Evolutionary conservation across 1,284 basidiomycete genomes (phyloP), one percentile per base, ranked within the genome.

Genomic region (Cryptococcus sp.): DNA sequence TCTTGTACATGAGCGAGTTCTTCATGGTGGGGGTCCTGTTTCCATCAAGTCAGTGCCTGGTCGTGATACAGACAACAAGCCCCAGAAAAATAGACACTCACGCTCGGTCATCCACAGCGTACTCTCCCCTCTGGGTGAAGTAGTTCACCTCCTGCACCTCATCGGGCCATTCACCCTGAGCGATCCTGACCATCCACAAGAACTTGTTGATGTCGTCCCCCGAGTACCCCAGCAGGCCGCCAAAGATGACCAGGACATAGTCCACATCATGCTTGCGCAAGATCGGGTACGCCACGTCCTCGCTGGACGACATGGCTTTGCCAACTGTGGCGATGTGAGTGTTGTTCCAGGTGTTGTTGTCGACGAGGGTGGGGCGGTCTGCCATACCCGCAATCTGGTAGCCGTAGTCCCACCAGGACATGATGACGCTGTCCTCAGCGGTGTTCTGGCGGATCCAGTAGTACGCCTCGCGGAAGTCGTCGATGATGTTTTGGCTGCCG

Each of bases 331-430:
- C 94, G 61, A 97, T 96, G 76, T 96, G 91, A 37, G 89, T 98
- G 80, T 99, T 99, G 80, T 99, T 98, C 96, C 96, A 99, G 1
- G 96, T 99, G 76, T 98, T 98, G 81, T 98, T 98, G 78, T 98
- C 96, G 11, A 98, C 96, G 57, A 99, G 80, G 1, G 74, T 76
- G 12, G 68, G 64, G 42, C 96, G 82, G 79, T 98, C 93, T 12
- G 96, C 93, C 90, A 98, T 97, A 49, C 96, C 96, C 44, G 94
- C 91, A 71, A 98, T 97, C 79, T 98, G 95, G 77, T 98, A 98
- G 20, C 96, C 96, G 70, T 98, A 99, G 79, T 99, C 96, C 96
- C 96, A 98, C 96, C 96, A 99, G 64, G 89, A 92, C 91, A 96
- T 95, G 39, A 98, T 86, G 46, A 98, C 94, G 13, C 92, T 86